Conservation (phyloP, 2,329 filamentous ascomycete species). For the Penicillium sp. region DNA sequence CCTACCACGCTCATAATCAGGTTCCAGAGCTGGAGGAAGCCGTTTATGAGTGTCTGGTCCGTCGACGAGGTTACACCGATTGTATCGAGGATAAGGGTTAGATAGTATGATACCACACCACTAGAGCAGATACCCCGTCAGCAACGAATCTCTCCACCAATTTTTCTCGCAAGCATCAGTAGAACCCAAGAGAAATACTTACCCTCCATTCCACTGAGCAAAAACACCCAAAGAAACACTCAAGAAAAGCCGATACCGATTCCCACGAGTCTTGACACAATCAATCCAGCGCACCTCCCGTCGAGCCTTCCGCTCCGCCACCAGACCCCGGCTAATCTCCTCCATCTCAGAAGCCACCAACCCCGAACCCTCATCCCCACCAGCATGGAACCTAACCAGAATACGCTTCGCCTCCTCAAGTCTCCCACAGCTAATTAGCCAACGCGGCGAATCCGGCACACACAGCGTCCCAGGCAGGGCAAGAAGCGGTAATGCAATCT, state of each 20-base stretch:
- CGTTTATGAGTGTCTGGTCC: constrained; percentile 14
- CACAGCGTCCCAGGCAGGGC: background rate
- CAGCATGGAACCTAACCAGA: constrained; percentile 10
- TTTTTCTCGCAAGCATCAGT: background rate
- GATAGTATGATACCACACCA: constrained; percentile 13
- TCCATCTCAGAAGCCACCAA: constrained; percentile 13
- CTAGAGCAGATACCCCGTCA: background rate
- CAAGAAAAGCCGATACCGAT: constrained; percentile 13
- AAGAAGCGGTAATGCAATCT: constrained; percentile 9
- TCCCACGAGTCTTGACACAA: constrained; percentile 11
- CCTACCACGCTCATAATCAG: constrained; percentile 12
- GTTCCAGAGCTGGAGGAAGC: constrained; percentile 18
- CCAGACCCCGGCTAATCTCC: constrained; percentile 5
- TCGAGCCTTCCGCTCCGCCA: background rate
- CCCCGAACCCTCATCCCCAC: constrained; percentile 7
- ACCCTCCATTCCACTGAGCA: constrained; percentile 14
- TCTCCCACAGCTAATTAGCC: constrained; percentile 3
- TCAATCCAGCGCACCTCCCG: background rate
- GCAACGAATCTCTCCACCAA: background rate
- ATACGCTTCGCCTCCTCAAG: constrained; percentile 3
- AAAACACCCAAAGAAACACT: constrained; percentile 10
- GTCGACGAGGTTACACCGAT: constrained; percentile 12
- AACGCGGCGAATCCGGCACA: constrained; percentile 11
- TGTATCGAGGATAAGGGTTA: constrained; percentile 9
- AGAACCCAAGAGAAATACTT: background rate